A percentile compares a stretch with the other conserved stretches of the same genome.
phyloP scores from a whole-genome alignment of 371 early-diverging fungal species.

The Mucor irregularis region DNA sequence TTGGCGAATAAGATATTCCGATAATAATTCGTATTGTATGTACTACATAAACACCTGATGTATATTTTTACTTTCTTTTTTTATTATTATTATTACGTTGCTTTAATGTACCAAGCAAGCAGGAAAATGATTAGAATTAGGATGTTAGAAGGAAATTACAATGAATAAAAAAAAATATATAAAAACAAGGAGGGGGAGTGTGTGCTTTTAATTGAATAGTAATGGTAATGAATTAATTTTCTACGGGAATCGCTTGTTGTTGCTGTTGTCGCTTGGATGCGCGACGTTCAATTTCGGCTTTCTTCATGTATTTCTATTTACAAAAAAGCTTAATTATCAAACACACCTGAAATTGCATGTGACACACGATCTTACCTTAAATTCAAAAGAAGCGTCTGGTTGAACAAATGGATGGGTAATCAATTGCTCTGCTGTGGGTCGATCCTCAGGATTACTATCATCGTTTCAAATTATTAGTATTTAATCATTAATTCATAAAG shows the following conservation, averaged over 20 bases:
- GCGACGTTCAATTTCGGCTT: constrained; percentile 25
- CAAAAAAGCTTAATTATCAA: neutral
- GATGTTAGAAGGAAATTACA: constrained; percentile 1
- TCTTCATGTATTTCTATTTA: constrained; percentile 30
- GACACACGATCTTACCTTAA: constrained; percentile 39
- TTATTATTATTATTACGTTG: neutral
- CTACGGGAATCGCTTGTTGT: constrained; percentile 7
- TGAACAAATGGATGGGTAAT: constrained; percentile 56
- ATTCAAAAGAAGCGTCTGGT: constrained; percentile 56
- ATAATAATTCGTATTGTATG: neutral
- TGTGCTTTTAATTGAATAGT: neutral
- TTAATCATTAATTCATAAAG: neutral
- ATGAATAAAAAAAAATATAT: neutral
- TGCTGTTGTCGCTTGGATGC: constrained; percentile 20
- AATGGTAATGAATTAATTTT: neutral
- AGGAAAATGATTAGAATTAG: too few species aligned
- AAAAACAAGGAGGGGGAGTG: neutral
- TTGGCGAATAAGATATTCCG: too few species aligned
- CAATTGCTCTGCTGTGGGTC: constrained; percentile 71
- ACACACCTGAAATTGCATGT: neutral
- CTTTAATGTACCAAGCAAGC: too few species aligned
- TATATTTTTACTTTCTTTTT: neutral
- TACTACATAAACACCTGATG: neutral
- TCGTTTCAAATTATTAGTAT: constrained; percentile 2
- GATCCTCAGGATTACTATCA: constrained; percentile 57